Percentiles rank a stretch among this genome's conserved stretches.
phyloP scores from a whole-genome alignment of 345 rosid species.

The Trapa incisa region DNA sequence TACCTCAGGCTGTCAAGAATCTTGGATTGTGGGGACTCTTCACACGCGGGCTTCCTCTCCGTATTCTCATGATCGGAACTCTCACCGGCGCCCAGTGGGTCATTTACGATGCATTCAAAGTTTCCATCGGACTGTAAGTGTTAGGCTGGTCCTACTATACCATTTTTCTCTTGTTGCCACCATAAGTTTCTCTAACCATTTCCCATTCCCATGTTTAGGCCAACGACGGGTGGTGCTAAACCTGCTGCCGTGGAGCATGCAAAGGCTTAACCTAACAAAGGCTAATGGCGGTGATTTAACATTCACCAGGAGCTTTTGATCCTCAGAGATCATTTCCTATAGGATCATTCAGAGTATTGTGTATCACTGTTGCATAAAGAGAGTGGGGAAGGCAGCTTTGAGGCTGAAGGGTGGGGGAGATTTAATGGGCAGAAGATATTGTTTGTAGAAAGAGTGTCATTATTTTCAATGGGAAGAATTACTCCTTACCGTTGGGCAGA shows the following conservation, averaged over 20 bases:
- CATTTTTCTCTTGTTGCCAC: too few relatives aligned
- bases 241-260: conserved; percentile 34
- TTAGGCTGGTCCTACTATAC: not conserved
- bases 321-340: not conserved
- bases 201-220: conserved; percentile 37
- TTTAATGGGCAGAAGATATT: not conserved
- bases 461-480: not conserved
- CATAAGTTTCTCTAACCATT: not conserved
- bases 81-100: conserved; percentile 93
- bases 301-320: not conserved
- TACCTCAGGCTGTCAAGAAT: conserved; percentile 59
- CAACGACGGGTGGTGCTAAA: conserved; percentile 89
- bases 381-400: not conserved
- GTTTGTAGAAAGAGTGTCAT: not conserved
- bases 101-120: conserved; percentile 87
- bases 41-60: conserved; percentile 90
- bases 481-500: too few relatives aligned
- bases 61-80: conserved; percentile 89
- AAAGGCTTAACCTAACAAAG: conserved; percentile 23
- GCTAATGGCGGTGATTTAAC: not conserved
- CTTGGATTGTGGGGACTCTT: conserved; percentile 70
- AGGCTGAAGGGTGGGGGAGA: not conserved
- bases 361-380: too few relatives aligned
- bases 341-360: conserved; percentile 10
- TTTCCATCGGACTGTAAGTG: conserved; percentile 84